These are phyloP conservation scores for Candida railenensis DNA, from an alignment of 805 yeast species.

Conservation along the genomic window DNA sequence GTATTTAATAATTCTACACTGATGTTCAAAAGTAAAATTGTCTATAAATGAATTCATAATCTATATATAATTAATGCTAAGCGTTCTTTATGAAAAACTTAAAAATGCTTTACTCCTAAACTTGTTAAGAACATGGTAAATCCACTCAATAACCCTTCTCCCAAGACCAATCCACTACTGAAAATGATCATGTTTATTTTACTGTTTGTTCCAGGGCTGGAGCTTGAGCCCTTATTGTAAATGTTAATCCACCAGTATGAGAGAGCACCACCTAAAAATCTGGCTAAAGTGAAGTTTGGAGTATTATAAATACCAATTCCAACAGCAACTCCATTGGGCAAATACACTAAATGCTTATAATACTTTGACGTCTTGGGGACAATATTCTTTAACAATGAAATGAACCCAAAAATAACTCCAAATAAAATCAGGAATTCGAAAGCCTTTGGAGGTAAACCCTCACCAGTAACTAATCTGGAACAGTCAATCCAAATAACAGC, in stretches of 20 bases:
- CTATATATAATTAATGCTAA: no score
- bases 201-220: conserved; percentile 33
- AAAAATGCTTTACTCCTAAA: conserved; percentile 40
- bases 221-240: conserved; percentile 18
- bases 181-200: conserved; percentile 79
- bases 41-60: background rate
- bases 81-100: background rate
- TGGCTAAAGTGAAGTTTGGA: conserved; percentile 89
- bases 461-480: conserved; percentile 87
- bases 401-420: conserved; percentile 66
- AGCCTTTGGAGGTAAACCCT: conserved; percentile 83
- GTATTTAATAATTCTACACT: no score
- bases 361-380: conserved; percentile 42
- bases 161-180: conserved; percentile 88
- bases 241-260: conserved; percentile 54
- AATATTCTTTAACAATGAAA: conserved; percentile 63
- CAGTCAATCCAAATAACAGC: conserved; percentile 97
- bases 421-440: conserved; percentile 56
- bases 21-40: no score
- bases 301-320: conserved; percentile 95
- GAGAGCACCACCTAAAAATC: conserved; percentile 84
- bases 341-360: conserved; percentile 47
- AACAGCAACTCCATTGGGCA: conserved; percentile 96
- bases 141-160: conserved; percentile 89
- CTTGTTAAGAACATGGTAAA: conserved; percentile 77